phyloP scores from a whole-genome alignment of 768 basidiomycete genomes.

The Hericium coralloides region DNA sequence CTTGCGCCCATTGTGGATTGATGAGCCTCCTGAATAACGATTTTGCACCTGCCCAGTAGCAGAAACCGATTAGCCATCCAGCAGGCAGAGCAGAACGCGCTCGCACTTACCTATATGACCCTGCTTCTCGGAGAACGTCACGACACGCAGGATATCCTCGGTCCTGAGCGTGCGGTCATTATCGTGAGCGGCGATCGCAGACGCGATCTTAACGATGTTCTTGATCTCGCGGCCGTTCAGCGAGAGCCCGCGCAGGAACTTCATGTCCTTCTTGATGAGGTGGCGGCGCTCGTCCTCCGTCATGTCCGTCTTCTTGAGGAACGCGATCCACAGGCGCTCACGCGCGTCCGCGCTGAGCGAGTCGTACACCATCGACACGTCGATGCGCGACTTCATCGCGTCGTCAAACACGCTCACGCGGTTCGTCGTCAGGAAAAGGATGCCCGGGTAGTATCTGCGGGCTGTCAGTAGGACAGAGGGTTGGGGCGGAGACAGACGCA shows the following conservation, averaged over 20 bases:
- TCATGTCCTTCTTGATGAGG: conserved; percentile 5
- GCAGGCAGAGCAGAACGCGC: too few relatives aligned
- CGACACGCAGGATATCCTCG: background rate
- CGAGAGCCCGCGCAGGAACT: conserved; percentile 3
- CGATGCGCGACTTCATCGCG: conserved; percentile 14
- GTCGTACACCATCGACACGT: conserved; percentile 17
- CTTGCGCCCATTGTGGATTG: too few relatives aligned
- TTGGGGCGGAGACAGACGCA: too few relatives aligned
- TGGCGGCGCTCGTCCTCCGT: background rate
- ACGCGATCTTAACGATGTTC: conserved; percentile 18
- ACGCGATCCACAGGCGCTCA: conserved; percentile 14
- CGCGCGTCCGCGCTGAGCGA: conserved; percentile 12
- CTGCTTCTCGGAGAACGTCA: background rate
- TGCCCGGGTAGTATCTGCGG: conserved; percentile 22
- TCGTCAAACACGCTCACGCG: conserved; percentile 21
- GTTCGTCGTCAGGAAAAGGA: conserved; percentile 29
- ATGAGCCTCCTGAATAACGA: too few relatives aligned
- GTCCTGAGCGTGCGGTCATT: background rate
- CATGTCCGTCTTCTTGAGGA: conserved; percentile 13
- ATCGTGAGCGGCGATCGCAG: conserved; percentile 10
- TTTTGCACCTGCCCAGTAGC: too few relatives aligned
- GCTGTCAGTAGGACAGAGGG: background rate
- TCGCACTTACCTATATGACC: background rate
- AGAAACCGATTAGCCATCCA: too few relatives aligned
- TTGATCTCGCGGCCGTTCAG: conserved; percentile 19